Evolutionary conservation across 2,329 filamentous ascomycete species (phyloP), one percentile per base, ranked within the genome.

Genomic region (Cytospora chrysosperma): DNA sequence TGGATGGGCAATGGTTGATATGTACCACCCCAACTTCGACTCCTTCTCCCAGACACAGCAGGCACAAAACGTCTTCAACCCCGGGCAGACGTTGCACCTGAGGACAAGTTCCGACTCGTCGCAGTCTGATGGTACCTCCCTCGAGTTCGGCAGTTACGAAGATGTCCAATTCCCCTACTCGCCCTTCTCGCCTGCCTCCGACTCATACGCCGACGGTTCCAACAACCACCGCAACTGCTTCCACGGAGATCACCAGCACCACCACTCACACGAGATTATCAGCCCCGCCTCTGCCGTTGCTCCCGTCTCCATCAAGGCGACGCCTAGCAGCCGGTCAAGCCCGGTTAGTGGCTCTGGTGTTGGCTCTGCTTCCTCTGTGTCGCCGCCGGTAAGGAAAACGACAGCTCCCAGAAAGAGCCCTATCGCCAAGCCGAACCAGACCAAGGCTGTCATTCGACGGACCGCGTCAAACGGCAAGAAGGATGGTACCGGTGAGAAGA

Each of bases 91-190:
- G 1, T 81, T 98, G 58, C 94, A 97, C 78, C 84, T 96, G 72
- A 87, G 93, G 69, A 93, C 89, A 61, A 88, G 90, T 70, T 97
- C 93, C 4, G 92, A 96, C 71, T 95, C 92, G 2, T 95, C 91
- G 1, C 85, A 88, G 68, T 88, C 90, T 1, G 89, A 93, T 70
- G 76, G 86, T 75, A 81, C 84, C 75, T 80, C 88, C 72, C 73
- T 89, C 81, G 74, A 92, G 78, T 75, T 92, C 83, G 79, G 87
- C 67, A 95, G 91, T 78, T 96, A 90, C 70, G 92, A 96, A 74
- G 92, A 97, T 70, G 85, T 92, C 56, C 78, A 74, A 66, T 91
- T 93, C 76, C 84, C 88, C 26, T 89, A 89, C 72, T 90, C 89
- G 0, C 89, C 95, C 64, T 91, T 90, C 79, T 97, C 93, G 1